Percentiles rank a stretch among this genome's conserved stretches.
Evolutionary conservation across 176 grass and related monocot species (phyloP).

Genomic region (Triticum monococcum): DNA sequence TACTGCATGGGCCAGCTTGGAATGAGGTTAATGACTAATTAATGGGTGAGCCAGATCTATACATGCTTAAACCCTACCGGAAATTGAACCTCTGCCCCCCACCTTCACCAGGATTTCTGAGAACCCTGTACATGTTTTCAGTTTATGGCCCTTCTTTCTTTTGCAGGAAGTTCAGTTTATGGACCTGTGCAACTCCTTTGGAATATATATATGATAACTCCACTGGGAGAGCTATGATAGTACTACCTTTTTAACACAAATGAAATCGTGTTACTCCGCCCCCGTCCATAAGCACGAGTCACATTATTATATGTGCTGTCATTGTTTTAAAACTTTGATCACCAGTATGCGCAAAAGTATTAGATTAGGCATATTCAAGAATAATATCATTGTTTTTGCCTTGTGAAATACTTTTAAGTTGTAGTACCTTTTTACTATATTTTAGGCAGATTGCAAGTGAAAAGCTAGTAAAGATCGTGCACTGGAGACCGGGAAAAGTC

Average conservation of each 20-base stretch:
- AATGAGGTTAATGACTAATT: conserved; percentile 41
- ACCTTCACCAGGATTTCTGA: conserved; percentile 15
- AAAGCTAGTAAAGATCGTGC: background rate
- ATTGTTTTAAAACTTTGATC: background rate
- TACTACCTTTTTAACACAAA: background rate
- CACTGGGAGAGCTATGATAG: background rate
- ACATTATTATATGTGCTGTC: background rate
- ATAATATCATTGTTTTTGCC: background rate
- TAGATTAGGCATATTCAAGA: background rate
- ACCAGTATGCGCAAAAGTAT: background rate
- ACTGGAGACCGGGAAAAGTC: background rate
- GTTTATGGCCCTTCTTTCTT: conserved; percentile 1
- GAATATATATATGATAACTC: background rate
- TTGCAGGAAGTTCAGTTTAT: conserved; percentile 2
- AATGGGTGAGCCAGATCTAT: conserved; percentile 28
- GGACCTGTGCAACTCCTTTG: background rate
- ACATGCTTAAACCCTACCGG: conserved; percentile 24
- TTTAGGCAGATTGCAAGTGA: background rate
- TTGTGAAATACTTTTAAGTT: background rate
- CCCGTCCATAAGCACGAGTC: background rate
- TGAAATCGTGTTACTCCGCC: background rate
- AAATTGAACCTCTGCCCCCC: background rate
- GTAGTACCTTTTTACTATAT: background rate
- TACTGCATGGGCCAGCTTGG: conserved; percentile 35
- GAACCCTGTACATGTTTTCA: background rate